Evolutionary conservation across 1,139 yeast species (phyloP).

Genomic region (Scheffersomyces illinoinensis): DNA sequence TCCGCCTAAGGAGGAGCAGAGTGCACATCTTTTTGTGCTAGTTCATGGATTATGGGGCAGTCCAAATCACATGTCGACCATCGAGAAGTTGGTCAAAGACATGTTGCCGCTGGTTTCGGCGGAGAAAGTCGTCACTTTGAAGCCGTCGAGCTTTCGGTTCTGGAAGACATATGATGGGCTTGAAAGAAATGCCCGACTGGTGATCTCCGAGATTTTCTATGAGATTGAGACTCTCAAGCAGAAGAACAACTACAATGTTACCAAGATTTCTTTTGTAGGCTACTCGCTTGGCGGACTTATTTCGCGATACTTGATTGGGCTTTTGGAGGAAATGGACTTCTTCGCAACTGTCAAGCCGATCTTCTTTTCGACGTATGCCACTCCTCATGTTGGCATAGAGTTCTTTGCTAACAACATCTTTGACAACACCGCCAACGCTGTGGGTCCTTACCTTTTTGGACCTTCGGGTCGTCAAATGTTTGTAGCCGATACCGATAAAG

Average conservation of each 20-base stretch:
- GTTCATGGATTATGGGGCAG: conserved; percentile 91
- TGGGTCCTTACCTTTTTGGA: conserved; percentile 70
- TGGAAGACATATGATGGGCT: conserved; percentile 88
- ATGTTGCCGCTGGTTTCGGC: conserved; percentile 31
- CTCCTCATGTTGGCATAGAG: conserved; percentile 83
- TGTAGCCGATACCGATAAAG: conserved; percentile 43
- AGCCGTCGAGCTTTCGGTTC: conserved; percentile 70
- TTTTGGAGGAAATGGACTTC: conserved; percentile 52
- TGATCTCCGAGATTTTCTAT: conserved; percentile 60
- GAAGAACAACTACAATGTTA: conserved; percentile 36
- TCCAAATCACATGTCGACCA: conserved; percentile 66
- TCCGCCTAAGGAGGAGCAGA: conserved; percentile 2
- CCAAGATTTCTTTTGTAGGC: conserved; percentile 43
- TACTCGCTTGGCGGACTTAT: conserved; percentile 48
- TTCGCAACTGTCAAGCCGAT: conserved; percentile 64
- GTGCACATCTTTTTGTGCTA: conserved; percentile 71
- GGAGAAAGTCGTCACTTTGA: conserved; percentile 54
- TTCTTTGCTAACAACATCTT: conserved; percentile 44
- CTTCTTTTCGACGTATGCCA: conserved; percentile 78
- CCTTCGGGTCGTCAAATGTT: conserved; percentile 76
- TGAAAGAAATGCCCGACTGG: conserved; percentile 66
- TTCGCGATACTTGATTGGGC: conserved; percentile 69
- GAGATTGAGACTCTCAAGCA: conserved; percentile 53
- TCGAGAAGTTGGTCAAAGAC: conserved; percentile 53
- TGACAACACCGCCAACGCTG: conserved; percentile 49